phyloP scores from a whole-genome alignment of 441 rosid species.

The Arabidopsis lyrata region DNA sequence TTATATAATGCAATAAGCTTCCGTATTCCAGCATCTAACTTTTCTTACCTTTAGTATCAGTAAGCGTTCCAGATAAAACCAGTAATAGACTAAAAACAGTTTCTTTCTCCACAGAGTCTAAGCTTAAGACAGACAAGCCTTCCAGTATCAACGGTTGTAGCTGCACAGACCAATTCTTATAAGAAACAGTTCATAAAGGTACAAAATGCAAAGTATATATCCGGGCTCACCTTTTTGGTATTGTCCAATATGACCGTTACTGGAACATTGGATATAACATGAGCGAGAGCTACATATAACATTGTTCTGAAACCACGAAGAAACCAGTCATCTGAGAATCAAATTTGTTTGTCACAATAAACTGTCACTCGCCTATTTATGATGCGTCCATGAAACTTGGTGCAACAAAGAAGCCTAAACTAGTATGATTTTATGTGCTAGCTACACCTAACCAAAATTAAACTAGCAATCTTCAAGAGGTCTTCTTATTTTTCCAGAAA shows the following conservation, averaged over 20 bases:
- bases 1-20: slow-evolving; percentile 9
- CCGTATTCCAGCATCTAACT: neutral
- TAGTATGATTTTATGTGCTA: neutral
- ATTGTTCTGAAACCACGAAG: slow-evolving; percentile 61
- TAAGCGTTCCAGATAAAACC: slow-evolving; percentile 80
- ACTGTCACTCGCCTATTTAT: slow-evolving; percentile 13
- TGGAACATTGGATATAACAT: slow-evolving; percentile 77
- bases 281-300: slow-evolving; percentile 69
- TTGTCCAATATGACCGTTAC: slow-evolving; percentile 65
- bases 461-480: slow-evolving; percentile 1
- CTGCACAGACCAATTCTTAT: slow-evolving; percentile 51
- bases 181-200: slow-evolving; percentile 31
- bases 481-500: neutral
- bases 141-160: slow-evolving; percentile 72
- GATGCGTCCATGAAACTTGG: slow-evolving; percentile 22
- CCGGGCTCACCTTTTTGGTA: slow-evolving; percentile 68
- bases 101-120: slow-evolving; percentile 64
- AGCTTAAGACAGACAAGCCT: slow-evolving; percentile 60
- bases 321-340: slow-evolving; percentile 29
- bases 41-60: slow-evolving; percentile 66
- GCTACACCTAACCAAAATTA: slow-evolving; percentile 11
- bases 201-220: slow-evolving; percentile 17
- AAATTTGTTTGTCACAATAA: slow-evolving; percentile 10
- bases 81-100: slow-evolving; percentile 69
- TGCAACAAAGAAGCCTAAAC: slow-evolving; percentile 12